A percentile compares a stretch with the other conserved stretches of the same genome.
Evolutionary conservation across 352 stramenopile species (phyloP).

Genomic region (Bremia lactucae): DNA sequence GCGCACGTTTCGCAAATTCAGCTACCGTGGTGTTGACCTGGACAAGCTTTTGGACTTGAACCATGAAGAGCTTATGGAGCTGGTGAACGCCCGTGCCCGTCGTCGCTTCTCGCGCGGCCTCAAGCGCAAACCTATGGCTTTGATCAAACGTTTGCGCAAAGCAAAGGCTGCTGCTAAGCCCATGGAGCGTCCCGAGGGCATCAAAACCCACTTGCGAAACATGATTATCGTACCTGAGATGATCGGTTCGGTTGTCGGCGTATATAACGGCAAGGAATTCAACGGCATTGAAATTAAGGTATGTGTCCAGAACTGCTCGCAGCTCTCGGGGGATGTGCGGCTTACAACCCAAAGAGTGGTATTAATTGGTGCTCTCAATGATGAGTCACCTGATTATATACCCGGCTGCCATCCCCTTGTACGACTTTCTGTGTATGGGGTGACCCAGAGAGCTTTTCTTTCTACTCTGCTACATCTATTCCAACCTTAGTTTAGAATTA

Average conservation of each 20-base stretch:
- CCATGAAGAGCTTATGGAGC: slow-evolving; percentile 99
- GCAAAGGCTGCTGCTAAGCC: slow-evolving; percentile 96
- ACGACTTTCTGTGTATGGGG: slow-evolving; percentile 86
- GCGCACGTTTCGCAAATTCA: slow-evolving; percentile 99
- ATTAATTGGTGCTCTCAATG: neutral
- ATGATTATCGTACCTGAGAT: slow-evolving; percentile 99
- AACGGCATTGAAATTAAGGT: slow-evolving; percentile 99
- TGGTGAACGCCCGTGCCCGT: slow-evolving; percentile 92
- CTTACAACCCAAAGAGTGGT: slow-evolving; percentile 69
- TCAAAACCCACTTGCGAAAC: slow-evolving; percentile 99
- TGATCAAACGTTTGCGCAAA: slow-evolving; percentile 99
- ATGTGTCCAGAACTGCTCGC: slow-evolving; percentile 78
- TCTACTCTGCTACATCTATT: slow-evolving; percentile 1
- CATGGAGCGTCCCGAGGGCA: slow-evolving; percentile 95
- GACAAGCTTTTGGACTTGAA: slow-evolving; percentile 99
- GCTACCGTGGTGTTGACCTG: slow-evolving; percentile 98
- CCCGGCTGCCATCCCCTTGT: slow-evolving; percentile 57
- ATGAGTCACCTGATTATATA: too few relatives aligned
- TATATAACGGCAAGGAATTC: slow-evolving; percentile 99
- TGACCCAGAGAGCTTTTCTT: slow-evolving; percentile 64
- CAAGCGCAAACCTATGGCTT: slow-evolving; percentile 98
- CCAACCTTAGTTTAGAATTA: neutral
- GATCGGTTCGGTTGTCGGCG: slow-evolving; percentile 98
- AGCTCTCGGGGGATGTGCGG: slow-evolving; percentile 70
- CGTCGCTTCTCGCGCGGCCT: slow-evolving; percentile 98